A percentile compares a stretch with the other conserved stretches of the same genome.
These are phyloP conservation scores for Beverwykella pulmonaria DNA, from an alignment of 495 filamentous ascomycete genomes.

Conservation along the genomic window DNA sequence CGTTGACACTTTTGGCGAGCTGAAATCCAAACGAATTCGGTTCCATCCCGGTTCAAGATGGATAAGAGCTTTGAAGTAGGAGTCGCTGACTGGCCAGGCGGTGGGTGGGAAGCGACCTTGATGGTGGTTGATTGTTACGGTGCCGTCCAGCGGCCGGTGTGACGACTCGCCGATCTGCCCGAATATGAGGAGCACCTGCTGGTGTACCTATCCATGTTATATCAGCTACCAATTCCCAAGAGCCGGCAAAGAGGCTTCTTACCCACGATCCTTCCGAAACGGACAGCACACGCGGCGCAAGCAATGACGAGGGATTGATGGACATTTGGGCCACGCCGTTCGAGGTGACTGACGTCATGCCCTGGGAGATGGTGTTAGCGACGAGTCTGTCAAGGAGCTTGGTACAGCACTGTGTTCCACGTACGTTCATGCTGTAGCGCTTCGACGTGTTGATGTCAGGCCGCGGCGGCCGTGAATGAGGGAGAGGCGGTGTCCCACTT, in stretches of 20 bases:
- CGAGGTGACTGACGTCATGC: conserved; percentile 44
- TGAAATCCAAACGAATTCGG: conserved; percentile 80
- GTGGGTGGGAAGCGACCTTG: conserved; percentile 81
- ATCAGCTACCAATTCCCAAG: not conserved
- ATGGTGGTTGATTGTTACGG: conserved; percentile 74
- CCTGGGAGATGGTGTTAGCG: conserved; percentile 46
- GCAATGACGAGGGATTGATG: conserved; percentile 65
- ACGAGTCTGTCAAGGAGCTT: conserved; percentile 36
- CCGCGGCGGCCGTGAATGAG: conserved; percentile 36
- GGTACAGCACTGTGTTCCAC: not conserved
- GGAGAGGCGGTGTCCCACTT: conserved; percentile 51
- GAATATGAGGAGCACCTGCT: conserved; percentile 81
- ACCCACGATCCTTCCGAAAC: conserved; percentile 83
- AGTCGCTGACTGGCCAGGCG: conserved; percentile 81
- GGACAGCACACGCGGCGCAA: conserved; percentile 75
- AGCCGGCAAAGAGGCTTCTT: conserved; percentile 16
- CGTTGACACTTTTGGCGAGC: conserved; percentile 74
- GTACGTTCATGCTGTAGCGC: conserved; percentile 48
- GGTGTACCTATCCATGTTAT: conserved; percentile 67
- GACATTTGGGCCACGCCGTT: conserved; percentile 36
- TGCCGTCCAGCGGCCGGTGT: conserved; percentile 74
- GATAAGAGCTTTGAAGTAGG: conserved; percentile 84
- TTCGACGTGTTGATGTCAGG: conserved; percentile 41
- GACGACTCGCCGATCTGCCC: conserved; percentile 76
- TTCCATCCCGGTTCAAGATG: conserved; percentile 89